Evolutionary conservation across 2,329 filamentous ascomycete genomes (phyloP).

Genomic region (Sclerotinia borealis): DNA sequence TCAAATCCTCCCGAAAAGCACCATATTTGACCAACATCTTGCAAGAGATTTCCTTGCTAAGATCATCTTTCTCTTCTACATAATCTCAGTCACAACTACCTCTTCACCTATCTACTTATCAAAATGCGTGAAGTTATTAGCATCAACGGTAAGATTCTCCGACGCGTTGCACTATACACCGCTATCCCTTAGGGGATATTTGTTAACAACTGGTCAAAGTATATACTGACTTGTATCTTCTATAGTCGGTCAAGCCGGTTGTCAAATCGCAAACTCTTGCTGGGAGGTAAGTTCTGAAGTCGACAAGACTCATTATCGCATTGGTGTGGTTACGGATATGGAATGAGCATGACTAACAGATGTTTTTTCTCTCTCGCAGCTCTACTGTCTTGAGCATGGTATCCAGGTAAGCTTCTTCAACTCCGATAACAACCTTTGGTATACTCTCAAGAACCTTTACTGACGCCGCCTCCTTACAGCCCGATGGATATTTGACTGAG

Average conservation of each 20-base stretch:
- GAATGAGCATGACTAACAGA: constrained; percentile 22
- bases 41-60: constrained; percentile 13
- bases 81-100: constrained; percentile 17
- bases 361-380: constrained; percentile 48
- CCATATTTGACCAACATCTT: constrained; percentile 16
- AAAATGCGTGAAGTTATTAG: constrained; percentile 99
- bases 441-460: constrained; percentile 14
- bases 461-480: constrained; percentile 49
- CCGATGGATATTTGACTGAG: constrained; percentile 96
- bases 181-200: constrained; percentile 32
- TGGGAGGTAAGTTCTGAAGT: constrained; percentile 81
- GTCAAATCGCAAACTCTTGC: constrained; percentile 99
- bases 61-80: constrained; percentile 10
- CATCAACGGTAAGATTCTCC: constrained; percentile 76
- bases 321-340: not conserved
- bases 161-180: constrained; percentile 34
- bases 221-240: constrained; percentile 25
- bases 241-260: constrained; percentile 98
- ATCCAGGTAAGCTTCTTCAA: constrained; percentile 70
- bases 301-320: constrained; percentile 22
- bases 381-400: constrained; percentile 99
- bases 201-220: constrained; percentile 17
- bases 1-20: constrained; percentile 14
- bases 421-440: not conserved
- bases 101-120: constrained; percentile 26